Evolutionary conservation across 331 rosid species (phyloP), one percentile per base, ranked within the genome.

Genomic region (Phaseolus coccineus): DNA sequence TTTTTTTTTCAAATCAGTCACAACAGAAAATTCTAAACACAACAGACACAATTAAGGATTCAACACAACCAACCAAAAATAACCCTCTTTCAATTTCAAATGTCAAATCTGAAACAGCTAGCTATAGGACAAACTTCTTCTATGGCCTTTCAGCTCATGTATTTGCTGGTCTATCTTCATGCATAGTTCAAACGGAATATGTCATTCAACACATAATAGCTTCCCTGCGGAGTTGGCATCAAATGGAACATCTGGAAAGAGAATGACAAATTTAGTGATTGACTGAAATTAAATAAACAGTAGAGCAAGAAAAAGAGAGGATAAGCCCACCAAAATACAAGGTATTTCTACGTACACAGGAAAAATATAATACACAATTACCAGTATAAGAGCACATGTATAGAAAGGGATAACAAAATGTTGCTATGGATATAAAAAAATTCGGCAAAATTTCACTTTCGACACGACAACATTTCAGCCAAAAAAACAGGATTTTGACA

Each of bases 121-220:
- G 50, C 77, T 55, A 76, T 12, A 71, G 79, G 81, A 78, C 79
- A 86, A 72, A 61, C 87, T 42, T 59, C 73, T 73, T 77, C 78
- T 47, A 27, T 65, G 44, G 55, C 81, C 64, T 40, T 78, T 76
- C 77, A 72, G 83, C 68, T 68, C 81, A 66, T 69, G 69, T 68
- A 80, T 35, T 69, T 42, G 69, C 63, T 12, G 46, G 77, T 81
- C 77, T 52, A 56, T 77, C 87, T 85, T 93, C 92, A 93, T 0
- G 94, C 98, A 35, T 93, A 95, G 87, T 95, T 95, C 94, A 95
- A 83, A 56, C 99, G 97, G 87, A 95, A 95, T 66, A 95, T 91
- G 84, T 95, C 99, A 78, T 95, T 95, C 85, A 82, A 86, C 70
- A 95, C 99, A 62, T 82, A 95, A 77, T 91, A 95, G 87, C 96